phyloP scores from a whole-genome alignment of 1,139 yeast species.

The Hansenula sp. region DNA sequence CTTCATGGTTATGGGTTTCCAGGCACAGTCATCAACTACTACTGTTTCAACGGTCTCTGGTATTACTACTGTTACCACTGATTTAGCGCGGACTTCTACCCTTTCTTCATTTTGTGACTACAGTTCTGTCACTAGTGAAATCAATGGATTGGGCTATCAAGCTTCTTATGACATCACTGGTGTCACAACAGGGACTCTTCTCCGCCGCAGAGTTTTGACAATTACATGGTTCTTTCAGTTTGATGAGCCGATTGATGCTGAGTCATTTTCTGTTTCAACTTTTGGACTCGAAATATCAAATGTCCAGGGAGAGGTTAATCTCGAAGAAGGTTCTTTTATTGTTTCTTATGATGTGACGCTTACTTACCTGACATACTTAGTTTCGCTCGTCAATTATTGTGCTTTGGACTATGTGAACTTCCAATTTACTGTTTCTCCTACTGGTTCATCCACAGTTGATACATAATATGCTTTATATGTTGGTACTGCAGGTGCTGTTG shows the following conservation, averaged over 20 bases:
- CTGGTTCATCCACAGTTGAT: not conserved
- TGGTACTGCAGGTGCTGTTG: conserved; percentile 6
- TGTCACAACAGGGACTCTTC: conserved; percentile 1
- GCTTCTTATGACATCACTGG: not conserved
- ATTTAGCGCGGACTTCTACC: not conserved
- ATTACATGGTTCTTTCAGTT: conserved; percentile 16
- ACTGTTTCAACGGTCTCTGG: too few species aligned
- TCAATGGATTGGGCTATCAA: not conserved
- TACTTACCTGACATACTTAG: not conserved
- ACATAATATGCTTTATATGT: conserved; percentile 10
- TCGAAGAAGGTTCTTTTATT: conserved; percentile 11
- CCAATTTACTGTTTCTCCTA: conserved; percentile 1
- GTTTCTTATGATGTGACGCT: conserved; percentile 4
- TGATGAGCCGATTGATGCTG: conserved; percentile 6
- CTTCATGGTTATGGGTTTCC: too few species aligned
- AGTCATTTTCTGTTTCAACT: conserved; percentile 5
- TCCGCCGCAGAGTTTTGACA: conserved; percentile 1
- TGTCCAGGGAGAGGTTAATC: conserved; percentile 9
- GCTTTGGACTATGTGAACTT: conserved; percentile 11
- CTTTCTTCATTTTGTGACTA: conserved; percentile 4
- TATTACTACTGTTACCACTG: not conserved
- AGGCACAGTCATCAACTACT: too few species aligned
- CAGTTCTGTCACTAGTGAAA: conserved; percentile 1
- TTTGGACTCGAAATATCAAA: conserved; percentile 7
- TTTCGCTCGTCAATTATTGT: conserved; percentile 7